Evolutionary conservation across 2,329 filamentous ascomycete genomes (phyloP), one percentile per base, ranked within the genome.

Genomic region (Ophiostoma pallidulum): DNA sequence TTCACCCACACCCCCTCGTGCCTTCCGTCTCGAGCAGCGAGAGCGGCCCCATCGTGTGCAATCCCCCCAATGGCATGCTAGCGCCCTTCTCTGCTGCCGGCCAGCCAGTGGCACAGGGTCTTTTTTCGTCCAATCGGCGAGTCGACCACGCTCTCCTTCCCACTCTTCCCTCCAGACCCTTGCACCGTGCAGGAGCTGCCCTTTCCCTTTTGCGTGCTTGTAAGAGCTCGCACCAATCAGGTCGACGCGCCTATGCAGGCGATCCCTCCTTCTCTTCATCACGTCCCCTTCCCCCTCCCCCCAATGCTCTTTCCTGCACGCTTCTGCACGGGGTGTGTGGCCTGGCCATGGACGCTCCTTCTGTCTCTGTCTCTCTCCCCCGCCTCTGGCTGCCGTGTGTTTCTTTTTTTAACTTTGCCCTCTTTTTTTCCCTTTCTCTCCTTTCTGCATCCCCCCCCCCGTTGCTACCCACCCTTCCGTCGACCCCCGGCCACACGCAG

Each of bases 51-150:
- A n/a, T n/a, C n/a, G n/a, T n/a, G n/a, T n/a, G n/a, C n/a, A n/a
- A n/a, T n/a, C 37, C 31, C 40, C 26, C 62, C 60, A 64, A 63
- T 63, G 49, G 58, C 49, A 47, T 39, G 32, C 49, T 42, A 50
- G 53, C 35, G 48, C 39, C 20, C 45, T 51, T 46, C 54, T 39
- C 54, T 42, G 31, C 45, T 19, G 22, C 19, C 35, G 36, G 37
- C 56, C 49, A 52, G 54, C 55, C 55, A 54, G 53, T 58, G 50
- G 56, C 55, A 59, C 58, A 37, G 54, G 53, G 56, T 49, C 49
- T 54, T 60, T 62, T 60, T 52, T 37, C 49, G n/a, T 32, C 62
- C 61, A 64, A 64, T 64, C 42, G 36, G 42, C 42, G 38, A 8
- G 4, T 8, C n/a, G 33, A 18, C 16, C 45, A 37, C n/a, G n/a